Base-by-base conservation (phyloP, 441 rosid genomes). In the Erysimum cheiri region DNA sequence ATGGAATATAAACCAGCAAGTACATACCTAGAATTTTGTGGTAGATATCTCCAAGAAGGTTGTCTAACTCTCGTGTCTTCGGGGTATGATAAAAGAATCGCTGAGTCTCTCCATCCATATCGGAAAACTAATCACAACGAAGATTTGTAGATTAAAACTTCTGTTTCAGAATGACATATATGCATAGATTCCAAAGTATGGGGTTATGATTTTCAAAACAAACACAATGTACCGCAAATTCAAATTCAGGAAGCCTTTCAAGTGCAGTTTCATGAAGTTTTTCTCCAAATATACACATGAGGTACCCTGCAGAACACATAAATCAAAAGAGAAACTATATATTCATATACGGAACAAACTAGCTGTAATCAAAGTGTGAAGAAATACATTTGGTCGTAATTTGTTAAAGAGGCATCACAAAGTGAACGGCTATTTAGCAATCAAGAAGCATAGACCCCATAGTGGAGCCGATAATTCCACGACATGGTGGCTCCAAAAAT, bases 41-140 rank as follows among this genome's bases (percentile, higher is more conserved):
- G 80, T 92, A 92, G 75, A 95, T 87, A 79, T 95, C 99, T 77
- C 99, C 98, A 56, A 92, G 90, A 78, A 88, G 88, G 64, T 82
- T 79, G 77, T 90, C 97, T 81, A 95, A 71, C 81, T 95, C 98
- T 69, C 91, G 80, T 67, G 99, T 92, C 87, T 90, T 95, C 36
- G 93, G 82, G 15, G 96, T 90, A 60, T 78, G 98, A 79, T 95
- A 92, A 77, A 89, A 92, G 78, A 80, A 95, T 77, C 91, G 84
- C 79, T 78, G 80, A 71, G 80, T 85, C 81, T 89, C 95, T 65
- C 85, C 96, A 78, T 87, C 96, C 72, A 65, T 70, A 77, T 94
- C 93, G 6, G 90, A 82, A 77, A 94, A 92, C 99, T 94, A 83
- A 56, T 73, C 37, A 69, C 57, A 73, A 26, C 37, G 72, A 26